Conservation (phyloP, 805 yeast species). For the Ogataea henricii region DNA sequence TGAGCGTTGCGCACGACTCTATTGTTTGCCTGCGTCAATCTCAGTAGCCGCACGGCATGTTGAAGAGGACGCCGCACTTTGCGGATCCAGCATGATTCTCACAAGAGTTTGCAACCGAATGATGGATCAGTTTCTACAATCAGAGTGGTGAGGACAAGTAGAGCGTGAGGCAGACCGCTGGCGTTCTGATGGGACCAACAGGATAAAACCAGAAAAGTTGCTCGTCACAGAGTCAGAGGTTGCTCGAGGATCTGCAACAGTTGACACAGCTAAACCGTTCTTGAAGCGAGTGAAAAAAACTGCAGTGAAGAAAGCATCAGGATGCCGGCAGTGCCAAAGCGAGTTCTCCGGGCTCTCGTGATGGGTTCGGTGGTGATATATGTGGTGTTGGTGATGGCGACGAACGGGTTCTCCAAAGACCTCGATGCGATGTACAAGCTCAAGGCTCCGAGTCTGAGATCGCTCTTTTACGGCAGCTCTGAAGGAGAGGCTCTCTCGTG, state of each 20-base stretch:
- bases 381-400: constrained; percentile 6
- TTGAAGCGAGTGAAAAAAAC: neutral
- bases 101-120: neutral
- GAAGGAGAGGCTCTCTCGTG: constrained; percentile 13
- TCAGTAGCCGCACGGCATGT: neutral
- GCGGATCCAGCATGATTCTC: neutral
- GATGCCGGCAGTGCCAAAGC: constrained; percentile 14
- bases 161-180: too few relatives aligned
- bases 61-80: neutral
- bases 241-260: neutral
- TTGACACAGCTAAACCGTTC: neutral
- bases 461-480: constrained; percentile 1
- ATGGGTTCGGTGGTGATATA: constrained; percentile 7
- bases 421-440: constrained; percentile 11
- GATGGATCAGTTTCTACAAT: too few relatives aligned
- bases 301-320: neutral
- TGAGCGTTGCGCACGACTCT: too few relatives aligned
- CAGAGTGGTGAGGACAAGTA: too few relatives aligned
- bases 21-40: neutral
- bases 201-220: too few relatives aligned
- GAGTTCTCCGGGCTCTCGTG: constrained; percentile 13
- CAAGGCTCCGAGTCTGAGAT: constrained; percentile 8
- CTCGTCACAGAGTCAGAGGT: too few relatives aligned
- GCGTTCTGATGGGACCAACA: too few relatives aligned
- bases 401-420: constrained; percentile 6